phyloP scores from a whole-genome alignment of 768 basidiomycete genomes.

The Fistulinella prunicolor region DNA sequence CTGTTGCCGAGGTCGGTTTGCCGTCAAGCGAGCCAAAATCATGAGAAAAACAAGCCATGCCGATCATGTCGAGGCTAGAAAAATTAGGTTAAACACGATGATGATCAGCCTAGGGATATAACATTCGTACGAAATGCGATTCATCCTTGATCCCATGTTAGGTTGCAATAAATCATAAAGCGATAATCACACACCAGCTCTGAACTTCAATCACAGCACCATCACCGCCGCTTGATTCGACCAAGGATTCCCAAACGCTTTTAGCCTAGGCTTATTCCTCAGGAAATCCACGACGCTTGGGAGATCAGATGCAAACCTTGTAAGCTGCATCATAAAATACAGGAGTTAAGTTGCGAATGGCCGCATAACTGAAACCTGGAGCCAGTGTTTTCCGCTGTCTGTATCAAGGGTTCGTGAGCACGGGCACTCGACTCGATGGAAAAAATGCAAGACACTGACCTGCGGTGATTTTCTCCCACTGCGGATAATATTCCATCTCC shows the following conservation, averaged over 20 bases:
- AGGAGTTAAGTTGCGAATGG: constrained; percentile 35
- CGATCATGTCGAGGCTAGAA: constrained; percentile 42
- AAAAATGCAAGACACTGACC: constrained; percentile 20
- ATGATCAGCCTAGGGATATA: not conserved
- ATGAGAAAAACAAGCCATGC: constrained; percentile 45
- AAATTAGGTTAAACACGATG: not conserved
- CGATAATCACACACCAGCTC: constrained; percentile 33
- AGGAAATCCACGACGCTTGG: not conserved
- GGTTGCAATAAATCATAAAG: not conserved
- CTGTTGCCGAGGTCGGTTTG: constrained; percentile 24
- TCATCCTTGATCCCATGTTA: constrained; percentile 35
- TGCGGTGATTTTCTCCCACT: constrained; percentile 43
- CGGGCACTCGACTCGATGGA: constrained; percentile 20
- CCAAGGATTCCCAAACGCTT: constrained; percentile 30
- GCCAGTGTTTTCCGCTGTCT: constrained; percentile 39
- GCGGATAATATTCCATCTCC: constrained; percentile 40
- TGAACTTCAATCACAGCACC: constrained; percentile 46
- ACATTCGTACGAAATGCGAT: constrained; percentile 38
- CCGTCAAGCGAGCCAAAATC: constrained; percentile 43
- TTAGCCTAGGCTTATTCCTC: constrained; percentile 21
- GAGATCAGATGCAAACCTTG: constrained; percentile 28
- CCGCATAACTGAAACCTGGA: constrained; percentile 41
- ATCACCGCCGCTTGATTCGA: constrained; percentile 21
- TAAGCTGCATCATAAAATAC: constrained; percentile 43
- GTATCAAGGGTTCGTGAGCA: constrained; percentile 1